A percentile compares a stretch with the other conserved stretches of the same genome.
These are phyloP conservation scores for Amanita molliuscula DNA, from an alignment of 768 basidiomycete genomes.

Conservation along the genomic window DNA sequence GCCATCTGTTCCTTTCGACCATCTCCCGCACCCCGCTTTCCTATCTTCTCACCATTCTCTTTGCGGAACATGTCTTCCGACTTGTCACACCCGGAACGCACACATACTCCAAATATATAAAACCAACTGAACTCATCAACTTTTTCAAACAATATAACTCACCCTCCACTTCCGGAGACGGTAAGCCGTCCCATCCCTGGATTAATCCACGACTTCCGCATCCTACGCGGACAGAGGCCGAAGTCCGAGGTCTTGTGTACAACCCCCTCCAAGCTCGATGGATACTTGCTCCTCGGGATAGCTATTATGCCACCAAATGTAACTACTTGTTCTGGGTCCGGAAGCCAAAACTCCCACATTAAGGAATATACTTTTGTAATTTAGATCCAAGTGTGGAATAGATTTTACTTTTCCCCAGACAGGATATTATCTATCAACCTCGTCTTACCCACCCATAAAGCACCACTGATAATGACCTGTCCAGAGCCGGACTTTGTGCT, in stretches of 20 bases:
- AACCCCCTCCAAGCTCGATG: slow-evolving; percentile 62
- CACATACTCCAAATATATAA: slow-evolving; percentile 83
- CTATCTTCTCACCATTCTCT: slow-evolving; percentile 38
- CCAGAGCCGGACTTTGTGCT: neutral
- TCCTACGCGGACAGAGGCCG: slow-evolving; percentile 59
- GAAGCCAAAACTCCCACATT: slow-evolving; percentile 33
- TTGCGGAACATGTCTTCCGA: slow-evolving; percentile 76
- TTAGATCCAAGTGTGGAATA: neutral
- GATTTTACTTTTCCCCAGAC: slow-evolving; percentile 34
- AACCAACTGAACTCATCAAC: slow-evolving; percentile 71
- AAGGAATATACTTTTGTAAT: too few species aligned
- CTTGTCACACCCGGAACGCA: slow-evolving; percentile 86
- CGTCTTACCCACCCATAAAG: slow-evolving; percentile 77
- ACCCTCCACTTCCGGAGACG: slow-evolving; percentile 10
- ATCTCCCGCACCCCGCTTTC: slow-evolving; percentile 65
- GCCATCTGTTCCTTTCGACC: slow-evolving; percentile 92
- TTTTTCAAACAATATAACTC: slow-evolving; percentile 65
- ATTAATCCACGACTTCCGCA: slow-evolving; percentile 42
- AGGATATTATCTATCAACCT: slow-evolving; percentile 91
- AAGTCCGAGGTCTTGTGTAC: slow-evolving; percentile 72
- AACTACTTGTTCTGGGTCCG: slow-evolving; percentile 89
- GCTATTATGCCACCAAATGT: slow-evolving; percentile 44
- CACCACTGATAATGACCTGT: slow-evolving; percentile 71
- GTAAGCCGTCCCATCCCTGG: slow-evolving; percentile 34
- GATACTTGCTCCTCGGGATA: slow-evolving; percentile 53